Evolutionary conservation across 2,329 filamentous ascomycete species (phyloP), one percentile per base, ranked within the genome.

Genomic region (Hymenoscyphus linearis): DNA sequence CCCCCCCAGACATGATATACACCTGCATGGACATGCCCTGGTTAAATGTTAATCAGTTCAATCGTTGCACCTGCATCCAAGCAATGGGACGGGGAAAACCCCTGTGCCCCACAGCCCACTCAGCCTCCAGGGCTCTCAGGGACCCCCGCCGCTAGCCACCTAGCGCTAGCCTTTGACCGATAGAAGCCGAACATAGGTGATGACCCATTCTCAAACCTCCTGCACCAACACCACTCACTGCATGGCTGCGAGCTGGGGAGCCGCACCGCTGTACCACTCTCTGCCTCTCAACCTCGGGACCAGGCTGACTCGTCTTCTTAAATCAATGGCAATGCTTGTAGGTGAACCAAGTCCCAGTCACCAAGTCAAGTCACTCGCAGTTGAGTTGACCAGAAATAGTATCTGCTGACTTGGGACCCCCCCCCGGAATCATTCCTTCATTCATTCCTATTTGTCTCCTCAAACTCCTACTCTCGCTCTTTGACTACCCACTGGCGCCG

Each of bases 301-400:
- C 18, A 40, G 52, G 40, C 55, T 53, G 31, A 60, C 59, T 53
- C 44, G 44, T 22, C 18, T 14, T 56, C 44, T 50, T 56, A 52
- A 60, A 37, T 37, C 52, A 60, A 60, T 60, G 16, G 44, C 36
- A 50, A 52, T 40, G 9, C 22, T 18, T n/a, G 40, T 50, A 35
- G 25, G 22, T 52, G 53, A 55, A 27, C n/a, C n/a, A n/a, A n/a
- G n/a, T n/a, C n/a, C n/a, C n/a, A n/a, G n/a, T n/a, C n/a, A n/a
- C n/a, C n/a, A n/a, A n/a, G 31, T 27, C 22, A 37, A 31, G 34
- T 54, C 37, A 55, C 37, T 56, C 58, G 47, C 27, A 56, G 25
- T 26, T 10, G 22, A 52, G 4, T 35, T 18, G 4, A 12, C 16
- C 10, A 27, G 37, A 50, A 16, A 47, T 16, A 14, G 18, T 18